Evolutionary conservation across 371 early-diverging fungal genomes (phyloP).

Genomic region (Rhizopus delemar): DNA sequence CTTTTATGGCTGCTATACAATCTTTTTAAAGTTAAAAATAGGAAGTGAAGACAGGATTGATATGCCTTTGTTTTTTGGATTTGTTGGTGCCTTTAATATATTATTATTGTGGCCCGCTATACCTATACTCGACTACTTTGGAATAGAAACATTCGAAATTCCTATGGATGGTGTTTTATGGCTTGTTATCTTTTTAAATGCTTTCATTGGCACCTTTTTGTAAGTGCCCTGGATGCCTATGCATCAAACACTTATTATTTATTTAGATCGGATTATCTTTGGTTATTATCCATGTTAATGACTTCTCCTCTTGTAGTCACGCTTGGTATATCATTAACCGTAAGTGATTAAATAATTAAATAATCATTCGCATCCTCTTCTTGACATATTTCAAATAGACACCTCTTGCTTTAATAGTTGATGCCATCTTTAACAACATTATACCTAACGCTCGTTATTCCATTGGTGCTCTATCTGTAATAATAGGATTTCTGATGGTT

Average conservation of each 20-base stretch:
- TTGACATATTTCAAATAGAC: slow-evolving; percentile 32
- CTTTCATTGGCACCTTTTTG: slow-evolving; percentile 75
- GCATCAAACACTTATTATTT: slow-evolving; percentile 2
- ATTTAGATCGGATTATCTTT: slow-evolving; percentile 68
- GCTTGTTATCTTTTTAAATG: slow-evolving; percentile 66
- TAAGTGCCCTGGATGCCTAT: slow-evolving; percentile 12
- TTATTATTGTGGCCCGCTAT: slow-evolving; percentile 69
- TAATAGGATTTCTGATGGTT: slow-evolving; percentile 64
- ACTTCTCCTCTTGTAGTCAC: slow-evolving; percentile 79
- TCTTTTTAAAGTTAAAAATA: slow-evolving; percentile 67
- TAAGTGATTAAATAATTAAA: slow-evolving; percentile 11
- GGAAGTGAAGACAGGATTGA: slow-evolving; percentile 68
- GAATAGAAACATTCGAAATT: slow-evolving; percentile 66
- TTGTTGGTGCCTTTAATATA: slow-evolving; percentile 72
- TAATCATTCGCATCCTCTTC: background rate
- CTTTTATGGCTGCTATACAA: slow-evolving; percentile 77
- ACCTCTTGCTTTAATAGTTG: slow-evolving; percentile 72
- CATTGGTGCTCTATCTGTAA: slow-evolving; percentile 62
- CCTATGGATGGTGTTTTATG: slow-evolving; percentile 54
- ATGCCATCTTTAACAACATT: slow-evolving; percentile 61
- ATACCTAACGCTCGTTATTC: slow-evolving; percentile 53
- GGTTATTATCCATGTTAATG: slow-evolving; percentile 76
- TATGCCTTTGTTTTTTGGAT: slow-evolving; percentile 78
- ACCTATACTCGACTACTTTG: slow-evolving; percentile 56
- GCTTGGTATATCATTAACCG: slow-evolving; percentile 71